phyloP scores from a whole-genome alignment of 2,329 filamentous ascomycete species.

The Microcyclospora tardicrescens region DNA sequence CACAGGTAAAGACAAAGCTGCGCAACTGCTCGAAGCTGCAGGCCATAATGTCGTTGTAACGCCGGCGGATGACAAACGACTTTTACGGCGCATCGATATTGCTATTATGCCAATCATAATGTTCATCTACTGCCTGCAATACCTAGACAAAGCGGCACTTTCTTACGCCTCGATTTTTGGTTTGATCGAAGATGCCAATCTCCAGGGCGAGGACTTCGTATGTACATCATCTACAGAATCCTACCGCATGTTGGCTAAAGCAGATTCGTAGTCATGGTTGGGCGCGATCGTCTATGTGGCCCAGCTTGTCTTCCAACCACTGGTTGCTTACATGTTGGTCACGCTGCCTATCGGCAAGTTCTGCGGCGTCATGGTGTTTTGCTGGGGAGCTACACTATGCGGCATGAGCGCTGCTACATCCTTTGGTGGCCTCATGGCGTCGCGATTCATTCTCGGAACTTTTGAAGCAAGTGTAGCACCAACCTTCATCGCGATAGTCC shows the following conservation, averaged over 20 bases:
- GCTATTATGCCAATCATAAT: conserved; percentile 43
- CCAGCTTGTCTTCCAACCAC: conserved; percentile 41
- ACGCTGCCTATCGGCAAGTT: conserved; percentile 50
- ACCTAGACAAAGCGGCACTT: conserved; percentile 49
- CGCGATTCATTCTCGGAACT: conserved; percentile 44
- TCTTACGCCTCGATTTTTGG: conserved; percentile 52
- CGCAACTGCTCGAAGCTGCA: conserved; percentile 35
- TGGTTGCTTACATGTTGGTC: conserved; percentile 43
- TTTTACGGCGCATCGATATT: conserved; percentile 40
- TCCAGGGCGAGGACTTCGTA: conserved; percentile 35
- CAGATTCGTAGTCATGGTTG: conserved; percentile 34
- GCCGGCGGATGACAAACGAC: conserved; percentile 38
- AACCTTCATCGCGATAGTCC: conserved; percentile 16
- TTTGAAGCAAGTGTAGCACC: conserved; percentile 36
- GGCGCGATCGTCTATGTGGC: conserved; percentile 42
- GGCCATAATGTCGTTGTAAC: conserved; percentile 37
- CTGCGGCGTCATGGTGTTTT: conserved; percentile 38
- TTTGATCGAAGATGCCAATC: conserved; percentile 44
- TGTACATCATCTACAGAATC: too few species aligned
- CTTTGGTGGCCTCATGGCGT: conserved; percentile 38
- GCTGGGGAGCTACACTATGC: conserved; percentile 40
- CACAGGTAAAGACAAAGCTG: conserved; percentile 34
- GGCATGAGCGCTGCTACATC: conserved; percentile 40
- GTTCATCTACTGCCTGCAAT: conserved; percentile 50
- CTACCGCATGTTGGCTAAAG: too few species aligned